Evolutionary conservation across 345 rosid species (phyloP).

Genomic region (Salix viminalis): DNA sequence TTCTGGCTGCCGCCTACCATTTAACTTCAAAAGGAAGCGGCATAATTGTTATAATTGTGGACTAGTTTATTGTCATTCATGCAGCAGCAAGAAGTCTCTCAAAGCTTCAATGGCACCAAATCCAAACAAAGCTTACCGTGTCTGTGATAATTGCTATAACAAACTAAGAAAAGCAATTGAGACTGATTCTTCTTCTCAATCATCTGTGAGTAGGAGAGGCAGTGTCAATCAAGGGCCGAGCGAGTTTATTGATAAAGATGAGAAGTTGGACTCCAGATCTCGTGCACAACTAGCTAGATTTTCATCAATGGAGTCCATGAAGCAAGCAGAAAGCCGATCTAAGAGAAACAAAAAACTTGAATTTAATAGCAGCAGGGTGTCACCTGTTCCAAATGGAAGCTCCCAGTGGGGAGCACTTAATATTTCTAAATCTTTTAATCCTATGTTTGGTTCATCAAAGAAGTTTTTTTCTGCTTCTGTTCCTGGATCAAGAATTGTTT

Average conservation of each 20-base stretch:
- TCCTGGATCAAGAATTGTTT: slow-evolving; percentile 97
- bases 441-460: slow-evolving; percentile 89
- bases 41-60: slow-evolving; percentile 86
- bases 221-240: slow-evolving; percentile 54
- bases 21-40: slow-evolving; percentile 81
- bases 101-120: slow-evolving; percentile 99
- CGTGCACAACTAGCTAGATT: slow-evolving; percentile 77
- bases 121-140: slow-evolving; percentile 88
- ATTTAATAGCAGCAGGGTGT: slow-evolving; percentile 91
- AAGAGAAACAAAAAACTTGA: slow-evolving; percentile 88
- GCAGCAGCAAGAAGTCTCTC: slow-evolving; percentile 80
- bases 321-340: slow-evolving; percentile 62
- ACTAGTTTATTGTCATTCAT: slow-evolving; percentile 87
- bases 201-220: slow-evolving; percentile 73
- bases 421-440: slow-evolving; percentile 74
- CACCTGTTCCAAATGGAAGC: slow-evolving; percentile 86
- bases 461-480: slow-evolving; percentile 97
- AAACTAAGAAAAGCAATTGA: slow-evolving; percentile 74
- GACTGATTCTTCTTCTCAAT: slow-evolving; percentile 59
- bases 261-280: slow-evolving; percentile 73
- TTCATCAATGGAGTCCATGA: slow-evolving; percentile 79
- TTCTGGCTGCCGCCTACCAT: slow-evolving; percentile 91
- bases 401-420: slow-evolving; percentile 82
- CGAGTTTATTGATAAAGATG: slow-evolving; percentile 64
- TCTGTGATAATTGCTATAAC: slow-evolving; percentile 80